Conservation (phyloP, 2,329 filamentous ascomycete species). For the Monosporascus sp. region DNA sequence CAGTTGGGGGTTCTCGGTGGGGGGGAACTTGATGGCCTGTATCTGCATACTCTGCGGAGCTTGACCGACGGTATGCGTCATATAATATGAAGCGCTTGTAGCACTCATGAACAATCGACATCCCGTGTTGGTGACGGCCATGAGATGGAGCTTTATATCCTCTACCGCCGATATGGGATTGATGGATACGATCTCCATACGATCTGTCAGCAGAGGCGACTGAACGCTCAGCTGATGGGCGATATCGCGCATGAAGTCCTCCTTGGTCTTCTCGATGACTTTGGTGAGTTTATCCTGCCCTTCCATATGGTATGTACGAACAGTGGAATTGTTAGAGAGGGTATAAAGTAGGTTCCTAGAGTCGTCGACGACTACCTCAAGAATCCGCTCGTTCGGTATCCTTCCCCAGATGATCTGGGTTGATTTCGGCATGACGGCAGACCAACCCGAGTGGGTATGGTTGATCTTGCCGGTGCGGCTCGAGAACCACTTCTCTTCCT, state of each 20-base stretch:
- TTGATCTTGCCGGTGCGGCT: constrained; percentile 83
- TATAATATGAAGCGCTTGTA: constrained; percentile 69
- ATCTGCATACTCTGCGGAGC: constrained; percentile 94
- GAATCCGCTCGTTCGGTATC: constrained; percentile 57
- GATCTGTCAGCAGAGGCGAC: constrained; percentile 63
- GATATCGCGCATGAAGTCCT: constrained; percentile 63
- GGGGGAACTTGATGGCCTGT: constrained; percentile 94
- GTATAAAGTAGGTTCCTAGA: constrained; percentile 85
- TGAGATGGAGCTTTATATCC: constrained; percentile 77
- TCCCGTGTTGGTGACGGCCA: constrained; percentile 86
- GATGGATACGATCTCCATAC: constrained; percentile 74
- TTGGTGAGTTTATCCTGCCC: constrained; percentile 53
- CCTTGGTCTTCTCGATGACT: constrained; percentile 61
- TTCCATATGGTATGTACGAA: constrained; percentile 87
- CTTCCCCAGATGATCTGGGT: constrained; percentile 46
- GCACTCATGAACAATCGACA: constrained; percentile 90
- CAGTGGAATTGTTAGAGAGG: constrained; percentile 80
- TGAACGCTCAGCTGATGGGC: constrained; percentile 73
- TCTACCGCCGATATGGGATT: constrained; percentile 76
- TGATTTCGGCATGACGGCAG: constrained; percentile 54
- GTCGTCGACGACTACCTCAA: constrained; percentile 83
- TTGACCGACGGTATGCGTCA: constrained; percentile 52
- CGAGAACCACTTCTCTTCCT: constrained; percentile 95
- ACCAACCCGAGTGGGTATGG: constrained; percentile 72
- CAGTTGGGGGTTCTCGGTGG: constrained; percentile 39